phyloP scores from a whole-genome alignment of 192 early-diverging fungal species.

The Diversispora epigaea region DNA sequence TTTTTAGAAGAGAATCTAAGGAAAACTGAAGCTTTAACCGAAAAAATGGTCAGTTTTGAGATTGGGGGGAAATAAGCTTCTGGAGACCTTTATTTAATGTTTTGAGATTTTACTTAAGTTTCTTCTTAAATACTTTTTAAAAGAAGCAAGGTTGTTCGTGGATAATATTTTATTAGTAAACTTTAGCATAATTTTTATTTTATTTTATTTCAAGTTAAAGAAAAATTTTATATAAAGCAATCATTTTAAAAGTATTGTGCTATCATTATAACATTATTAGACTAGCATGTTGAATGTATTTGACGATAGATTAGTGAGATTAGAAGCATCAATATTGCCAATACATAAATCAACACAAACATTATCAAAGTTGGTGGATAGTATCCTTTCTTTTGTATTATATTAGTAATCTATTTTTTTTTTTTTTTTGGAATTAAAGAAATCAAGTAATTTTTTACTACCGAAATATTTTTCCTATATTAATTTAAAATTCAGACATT shows the following conservation, averaged over 20 bases:
- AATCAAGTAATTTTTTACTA: not conserved
- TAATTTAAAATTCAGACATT: conserved; percentile 53
- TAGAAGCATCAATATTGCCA: conserved; percentile 77
- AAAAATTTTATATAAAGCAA: not conserved
- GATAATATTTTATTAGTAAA: not conserved
- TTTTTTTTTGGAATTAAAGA: not conserved
- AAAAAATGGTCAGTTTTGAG: conserved; percentile 48
- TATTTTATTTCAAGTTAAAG: not conserved
- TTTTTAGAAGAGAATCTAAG: conserved; percentile 52
- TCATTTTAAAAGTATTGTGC: not conserved
- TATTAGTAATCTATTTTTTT: not conserved
- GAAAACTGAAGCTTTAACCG: conserved; percentile 49
- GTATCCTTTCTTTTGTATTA: conserved; percentile 44
- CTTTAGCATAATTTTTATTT: not conserved
- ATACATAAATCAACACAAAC: conserved; percentile 76
- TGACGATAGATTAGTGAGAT: conserved; percentile 66
- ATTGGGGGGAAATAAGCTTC: too few species aligned
- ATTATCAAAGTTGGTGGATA: conserved; percentile 69
- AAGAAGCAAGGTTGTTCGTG: not conserved
- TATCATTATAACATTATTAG: conserved; percentile 38
- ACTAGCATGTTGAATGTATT: conserved; percentile 71
- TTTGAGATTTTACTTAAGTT: not conserved
- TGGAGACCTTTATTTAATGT: not conserved
- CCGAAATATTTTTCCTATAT: not conserved
- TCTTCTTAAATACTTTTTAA: too few species aligned